These are phyloP conservation scores for Sporobolomyces phaffii DNA, from an alignment of 768 basidiomycete genomes.

Conservation along the genomic window DNA sequence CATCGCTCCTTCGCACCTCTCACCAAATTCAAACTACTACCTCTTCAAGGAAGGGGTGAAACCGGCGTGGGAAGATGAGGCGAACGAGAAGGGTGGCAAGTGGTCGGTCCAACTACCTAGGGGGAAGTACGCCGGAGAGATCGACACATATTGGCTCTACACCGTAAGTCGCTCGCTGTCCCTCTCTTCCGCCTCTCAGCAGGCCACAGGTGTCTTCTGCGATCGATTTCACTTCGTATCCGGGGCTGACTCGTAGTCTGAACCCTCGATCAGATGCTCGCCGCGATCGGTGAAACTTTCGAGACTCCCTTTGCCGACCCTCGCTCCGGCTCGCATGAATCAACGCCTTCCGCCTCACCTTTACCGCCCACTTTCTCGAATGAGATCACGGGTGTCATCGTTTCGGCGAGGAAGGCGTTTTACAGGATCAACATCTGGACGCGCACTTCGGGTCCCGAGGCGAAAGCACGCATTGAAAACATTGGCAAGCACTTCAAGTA, in stretches of 20 bases:
- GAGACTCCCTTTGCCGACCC: constrained; percentile 63
- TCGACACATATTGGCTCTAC: constrained; percentile 97
- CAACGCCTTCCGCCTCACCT: constrained; percentile 47
- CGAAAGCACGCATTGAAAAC: constrained; percentile 42
- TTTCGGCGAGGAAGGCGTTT: constrained; percentile 87
- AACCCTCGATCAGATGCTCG: constrained; percentile 70
- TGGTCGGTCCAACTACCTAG: constrained; percentile 97
- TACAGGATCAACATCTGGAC: constrained; percentile 99
- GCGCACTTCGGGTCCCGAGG: constrained; percentile 58
- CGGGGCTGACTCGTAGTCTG: neutral
- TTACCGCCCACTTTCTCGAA: constrained; percentile 55
- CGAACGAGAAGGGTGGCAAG: constrained; percentile 95
- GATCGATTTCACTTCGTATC: no score
- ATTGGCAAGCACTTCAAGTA: constrained; percentile 70
- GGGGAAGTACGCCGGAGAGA: constrained; percentile 75
- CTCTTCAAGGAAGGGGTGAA: constrained; percentile 74
- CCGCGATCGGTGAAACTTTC: constrained; percentile 97
- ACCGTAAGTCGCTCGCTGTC: constrained; percentile 59
- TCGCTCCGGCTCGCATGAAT: constrained; percentile 41
- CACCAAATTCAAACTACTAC: constrained; percentile 98
- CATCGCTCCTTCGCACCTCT: constrained; percentile 84
- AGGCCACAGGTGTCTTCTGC: no score
- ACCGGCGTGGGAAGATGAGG: constrained; percentile 50
- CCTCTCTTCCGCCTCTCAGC: constrained; percentile 35
- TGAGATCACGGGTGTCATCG: constrained; percentile 77